A percentile compares a stretch with the other conserved stretches of the same genome.
Conservation (phyloP, 495 filamentous ascomycete genomes). For the Aspergillus biplanus region DNA sequence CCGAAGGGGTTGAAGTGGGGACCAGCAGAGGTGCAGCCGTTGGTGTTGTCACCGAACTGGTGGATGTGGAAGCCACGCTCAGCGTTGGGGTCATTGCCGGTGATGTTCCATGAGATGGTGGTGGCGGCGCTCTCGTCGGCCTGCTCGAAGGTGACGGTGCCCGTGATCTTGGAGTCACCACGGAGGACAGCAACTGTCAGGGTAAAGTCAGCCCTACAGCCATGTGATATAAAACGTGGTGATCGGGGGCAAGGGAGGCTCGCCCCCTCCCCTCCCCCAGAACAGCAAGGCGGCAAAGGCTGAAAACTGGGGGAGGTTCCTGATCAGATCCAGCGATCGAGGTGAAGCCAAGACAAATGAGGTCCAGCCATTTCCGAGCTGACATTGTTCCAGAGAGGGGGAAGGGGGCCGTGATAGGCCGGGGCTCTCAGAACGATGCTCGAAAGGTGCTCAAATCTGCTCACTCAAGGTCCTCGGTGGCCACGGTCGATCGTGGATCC, state of each 20-base stretch:
- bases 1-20: slow-evolving; percentile 97
- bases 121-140: slow-evolving; percentile 76
- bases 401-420: slow-evolving; percentile 40
- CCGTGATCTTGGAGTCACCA: slow-evolving; percentile 91
- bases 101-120: slow-evolving; percentile 89
- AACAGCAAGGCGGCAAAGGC: no score
- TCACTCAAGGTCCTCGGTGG: slow-evolving; percentile 48
- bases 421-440: slow-evolving; percentile 22
- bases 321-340: slow-evolving; percentile 19
- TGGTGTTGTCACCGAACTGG: slow-evolving; percentile 99
- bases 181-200: slow-evolving; percentile 86
- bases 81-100: slow-evolving; percentile 89
- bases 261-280: neutral
- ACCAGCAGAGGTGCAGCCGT: slow-evolving; percentile 96
- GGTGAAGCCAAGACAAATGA: slow-evolving; percentile 16
- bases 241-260: neutral
- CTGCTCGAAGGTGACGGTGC: slow-evolving; percentile 96
- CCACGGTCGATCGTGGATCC: slow-evolving; percentile 41
- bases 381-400: slow-evolving; percentile 12
- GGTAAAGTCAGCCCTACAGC: slow-evolving; percentile 14
- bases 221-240: neutral
- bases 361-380: slow-evolving; percentile 19
- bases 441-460: slow-evolving; percentile 60
- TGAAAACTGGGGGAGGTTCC: slow-evolving; percentile 6
- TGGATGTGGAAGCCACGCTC: slow-evolving; percentile 98